phyloP scores from a whole-genome alignment of 2,329 filamentous ascomycete species.

The Dactylonectria estremocensis region DNA sequence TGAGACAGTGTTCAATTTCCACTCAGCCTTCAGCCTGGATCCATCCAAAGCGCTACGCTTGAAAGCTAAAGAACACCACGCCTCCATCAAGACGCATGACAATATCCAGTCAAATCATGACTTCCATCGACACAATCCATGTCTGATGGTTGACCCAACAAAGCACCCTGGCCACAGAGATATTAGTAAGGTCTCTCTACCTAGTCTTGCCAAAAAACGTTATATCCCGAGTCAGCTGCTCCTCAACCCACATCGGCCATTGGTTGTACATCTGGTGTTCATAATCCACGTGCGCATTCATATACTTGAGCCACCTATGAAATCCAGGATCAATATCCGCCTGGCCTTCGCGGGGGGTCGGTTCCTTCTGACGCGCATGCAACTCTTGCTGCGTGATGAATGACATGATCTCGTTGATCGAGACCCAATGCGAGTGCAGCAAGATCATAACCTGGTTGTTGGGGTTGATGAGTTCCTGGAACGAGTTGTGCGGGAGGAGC shows the following conservation, averaged over 20 bases:
- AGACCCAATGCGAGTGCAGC: conserved; percentile 69
- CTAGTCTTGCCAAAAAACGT: conserved; percentile 59
- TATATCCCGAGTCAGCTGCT: conserved; percentile 62
- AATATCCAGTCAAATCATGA: neutral
- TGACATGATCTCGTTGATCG: conserved; percentile 68
- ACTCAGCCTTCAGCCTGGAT: neutral
- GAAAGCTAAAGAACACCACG: conserved; percentile 13
- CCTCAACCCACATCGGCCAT: conserved; percentile 70
- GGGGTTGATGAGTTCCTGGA: conserved; percentile 65
- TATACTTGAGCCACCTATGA: conserved; percentile 64
- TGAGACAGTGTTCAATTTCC: neutral
- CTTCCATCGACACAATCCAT: neutral
- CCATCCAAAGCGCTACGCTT: conserved; percentile 29
- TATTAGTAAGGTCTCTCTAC: neutral
- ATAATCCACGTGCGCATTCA: conserved; percentile 64
- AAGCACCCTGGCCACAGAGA: neutral
- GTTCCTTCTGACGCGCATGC: conserved; percentile 50
- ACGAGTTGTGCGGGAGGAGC: conserved; percentile 67
- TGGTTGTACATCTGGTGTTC: conserved; percentile 63
- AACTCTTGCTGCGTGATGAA: conserved; percentile 62
- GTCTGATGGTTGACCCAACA: neutral
- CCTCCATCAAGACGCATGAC: conserved; percentile 2
- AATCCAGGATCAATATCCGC: conserved; percentile 60
- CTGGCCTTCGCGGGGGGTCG: conserved; percentile 40
- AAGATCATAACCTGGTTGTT: conserved; percentile 63